These are phyloP conservation scores for Castanea sativa DNA, from an alignment of 306 rosid species.

Conservation along the genomic window DNA sequence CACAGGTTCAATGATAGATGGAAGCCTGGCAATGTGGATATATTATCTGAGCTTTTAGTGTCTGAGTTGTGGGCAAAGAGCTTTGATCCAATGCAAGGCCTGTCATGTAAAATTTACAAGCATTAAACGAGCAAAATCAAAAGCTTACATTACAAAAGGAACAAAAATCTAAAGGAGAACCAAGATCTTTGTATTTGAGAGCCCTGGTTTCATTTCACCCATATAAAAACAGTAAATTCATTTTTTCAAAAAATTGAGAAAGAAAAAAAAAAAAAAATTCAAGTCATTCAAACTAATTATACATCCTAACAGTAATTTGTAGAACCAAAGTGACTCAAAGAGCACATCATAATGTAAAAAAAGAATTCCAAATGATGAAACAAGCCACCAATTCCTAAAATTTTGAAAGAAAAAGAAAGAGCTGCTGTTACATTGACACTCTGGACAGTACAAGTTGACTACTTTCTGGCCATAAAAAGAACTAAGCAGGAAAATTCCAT, in stretches of 20 bases:
- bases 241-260: background rate
- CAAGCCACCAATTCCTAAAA: background rate
- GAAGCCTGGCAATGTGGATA: slow-evolving; percentile 37
- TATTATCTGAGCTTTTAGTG: slow-evolving; percentile 22
- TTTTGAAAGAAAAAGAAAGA: background rate
- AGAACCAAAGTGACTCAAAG: background rate
- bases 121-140: background rate
- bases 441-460: background rate
- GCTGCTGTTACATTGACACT: background rate
- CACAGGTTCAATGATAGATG: slow-evolving; percentile 50
- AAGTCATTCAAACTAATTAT: background rate
- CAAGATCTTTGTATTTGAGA: background rate
- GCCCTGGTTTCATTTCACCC: background rate
- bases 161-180: background rate
- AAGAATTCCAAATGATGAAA: background rate
- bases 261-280: background rate
- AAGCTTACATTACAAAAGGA: background rate
- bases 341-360: background rate
- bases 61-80: slow-evolving; percentile 38
- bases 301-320: background rate
- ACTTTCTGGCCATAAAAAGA: background rate
- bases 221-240: background rate
- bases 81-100: slow-evolving; percentile 54
- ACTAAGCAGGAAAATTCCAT: background rate
- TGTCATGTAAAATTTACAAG: slow-evolving; percentile 23